Base-by-base conservation (phyloP, 352 stramenopile species). In the Phytophthora cactorum region DNA sequence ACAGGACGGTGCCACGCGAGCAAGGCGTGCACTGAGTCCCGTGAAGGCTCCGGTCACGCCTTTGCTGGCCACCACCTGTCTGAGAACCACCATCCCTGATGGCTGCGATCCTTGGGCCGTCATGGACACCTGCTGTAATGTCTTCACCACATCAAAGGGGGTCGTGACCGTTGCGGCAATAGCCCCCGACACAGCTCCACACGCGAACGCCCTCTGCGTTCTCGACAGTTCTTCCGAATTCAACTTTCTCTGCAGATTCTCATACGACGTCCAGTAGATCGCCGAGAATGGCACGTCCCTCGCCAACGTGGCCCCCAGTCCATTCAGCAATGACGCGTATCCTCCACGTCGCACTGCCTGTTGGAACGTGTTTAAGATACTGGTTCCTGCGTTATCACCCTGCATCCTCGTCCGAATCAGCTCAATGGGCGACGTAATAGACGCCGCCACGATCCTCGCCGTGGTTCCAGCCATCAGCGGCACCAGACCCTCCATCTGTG, bases 141-240 rank as follows among this genome's bases (percentile, higher is more conserved):
- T 99, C 76, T 99, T 99, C 45, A 98, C 87, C 45, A 99, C 93
- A 75, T 99, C 97, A 59, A 98, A 98, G 1, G 97, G 96, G 5
- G 95, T 99, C 36, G 96, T 99, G 25, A 93, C 66, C 8, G 85
- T 90, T 5, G 96, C 90, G 5, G 97, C 94, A 32, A 98, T 75
- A 1, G 88, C 77, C 38, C 96, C 95, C 1, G 93, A 92, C 1
- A 88, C 63, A 8, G 91, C 86, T 6, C 96, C 96, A 70, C 89
- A 91, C 0, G 87, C 52, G 52, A 99, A 97, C 14, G 94, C 82
- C 52, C 87, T 81, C 50, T 96, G 74, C 9, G 73, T 78, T 22
- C 89, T 67, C 15, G 83, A 81, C 27, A 91, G 46, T 22, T 71
- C 63, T 9, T 34, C 45, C 2, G 39, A 47, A 32, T 59, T 58